These are phyloP conservation scores for Solanum piurae DNA, from an alignment of 257 asterid species.

Conservation along the genomic window DNA sequence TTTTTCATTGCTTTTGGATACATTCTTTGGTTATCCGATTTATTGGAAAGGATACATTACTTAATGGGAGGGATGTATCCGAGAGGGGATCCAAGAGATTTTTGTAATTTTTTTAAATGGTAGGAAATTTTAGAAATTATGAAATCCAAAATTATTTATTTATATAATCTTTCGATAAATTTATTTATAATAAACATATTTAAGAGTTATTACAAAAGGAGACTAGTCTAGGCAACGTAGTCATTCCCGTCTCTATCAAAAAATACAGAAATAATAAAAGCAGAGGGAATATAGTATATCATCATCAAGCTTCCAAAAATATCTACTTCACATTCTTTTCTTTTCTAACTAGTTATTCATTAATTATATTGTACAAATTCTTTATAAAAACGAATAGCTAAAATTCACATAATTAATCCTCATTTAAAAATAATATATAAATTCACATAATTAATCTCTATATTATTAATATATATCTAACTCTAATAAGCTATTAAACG, in stretches of 20 bases:
- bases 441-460: rapidly evolving
- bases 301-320: not conserved
- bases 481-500: not conserved
- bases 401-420: no score
- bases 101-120: no score
- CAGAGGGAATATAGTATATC: not conserved
- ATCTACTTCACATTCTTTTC: not conserved
- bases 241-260: not conserved
- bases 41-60: not conserved
- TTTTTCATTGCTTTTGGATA: no score
- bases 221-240: not conserved
- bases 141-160: no score
- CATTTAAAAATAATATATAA: no score
- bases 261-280: no score
- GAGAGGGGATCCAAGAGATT: not conserved
- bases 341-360: no score
- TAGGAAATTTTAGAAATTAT: no score
- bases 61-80: not conserved
- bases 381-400: not conserved
- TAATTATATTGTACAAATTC: no score
- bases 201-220: not conserved
- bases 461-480: no score
- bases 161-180: no score
- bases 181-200: not conserved
- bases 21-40: no score